phyloP scores from a whole-genome alignment of 1,284 basidiomycete genomes.

The Moesziomyces antarcticus region DNA sequence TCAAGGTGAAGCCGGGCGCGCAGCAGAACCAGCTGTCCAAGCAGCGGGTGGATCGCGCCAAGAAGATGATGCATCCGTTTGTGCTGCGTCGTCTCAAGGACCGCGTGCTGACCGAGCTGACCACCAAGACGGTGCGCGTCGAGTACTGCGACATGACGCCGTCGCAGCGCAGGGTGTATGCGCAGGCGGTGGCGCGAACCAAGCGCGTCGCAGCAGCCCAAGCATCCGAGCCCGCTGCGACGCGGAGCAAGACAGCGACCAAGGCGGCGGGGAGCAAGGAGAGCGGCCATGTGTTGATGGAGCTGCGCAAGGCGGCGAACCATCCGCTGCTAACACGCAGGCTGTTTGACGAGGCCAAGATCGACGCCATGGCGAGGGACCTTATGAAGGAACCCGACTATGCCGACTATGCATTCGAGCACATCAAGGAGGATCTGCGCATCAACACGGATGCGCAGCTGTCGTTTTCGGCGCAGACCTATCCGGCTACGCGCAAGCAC shows the following conservation, averaged over 20 bases:
- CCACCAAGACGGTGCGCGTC: slow-evolving; percentile 89
- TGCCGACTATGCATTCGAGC: slow-evolving; percentile 60
- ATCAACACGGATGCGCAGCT: slow-evolving; percentile 67
- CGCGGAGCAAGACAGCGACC: slow-evolving; percentile 19
- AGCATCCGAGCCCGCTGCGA: slow-evolving; percentile 11
- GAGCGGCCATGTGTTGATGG: slow-evolving; percentile 85
- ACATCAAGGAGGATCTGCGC: slow-evolving; percentile 64
- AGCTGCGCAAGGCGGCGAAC: slow-evolving; percentile 90
- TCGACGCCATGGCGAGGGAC: slow-evolving; percentile 81
- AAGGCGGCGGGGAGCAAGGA: slow-evolving; percentile 25
- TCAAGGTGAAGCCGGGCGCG: slow-evolving; percentile 91
- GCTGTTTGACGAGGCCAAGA: slow-evolving; percentile 80
- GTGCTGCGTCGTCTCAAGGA: slow-evolving; percentile 90
- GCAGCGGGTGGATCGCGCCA: slow-evolving; percentile 90
- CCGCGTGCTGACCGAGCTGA: slow-evolving; percentile 90
- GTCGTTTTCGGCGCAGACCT: slow-evolving; percentile 46
- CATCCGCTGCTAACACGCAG: slow-evolving; percentile 95
- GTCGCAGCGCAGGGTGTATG: slow-evolving; percentile 84
- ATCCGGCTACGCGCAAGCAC: slow-evolving; percentile 73
- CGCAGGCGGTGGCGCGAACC: slow-evolving; percentile 83
- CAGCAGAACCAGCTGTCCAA: slow-evolving; percentile 86
- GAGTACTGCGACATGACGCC: slow-evolving; percentile 94
- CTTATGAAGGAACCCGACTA: slow-evolving; percentile 87
- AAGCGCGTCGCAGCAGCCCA: slow-evolving; percentile 76
- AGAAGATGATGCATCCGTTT: slow-evolving; percentile 99